Base-by-base conservation (phyloP, 148 eudicot species). In the Drosera capensis region DNA sequence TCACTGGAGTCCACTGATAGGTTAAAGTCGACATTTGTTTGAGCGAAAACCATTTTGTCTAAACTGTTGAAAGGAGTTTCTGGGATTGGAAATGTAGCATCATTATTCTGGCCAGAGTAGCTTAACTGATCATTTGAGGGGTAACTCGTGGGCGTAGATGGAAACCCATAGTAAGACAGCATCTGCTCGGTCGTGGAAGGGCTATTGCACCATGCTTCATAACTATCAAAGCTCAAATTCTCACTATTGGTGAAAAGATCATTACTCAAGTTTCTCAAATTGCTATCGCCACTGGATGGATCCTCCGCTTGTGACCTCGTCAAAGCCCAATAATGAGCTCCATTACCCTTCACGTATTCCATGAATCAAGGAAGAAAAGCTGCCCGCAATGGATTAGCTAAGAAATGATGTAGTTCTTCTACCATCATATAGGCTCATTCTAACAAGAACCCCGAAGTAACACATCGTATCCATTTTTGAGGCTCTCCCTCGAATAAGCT, bases 141-240 rank as follows among this genome's bases (percentile, higher is more conserved):
- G 22, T 57, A 62, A 36, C 46, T 61, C 2, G 52, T 20, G 20
- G 75, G 50, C 14, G 66, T 18, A 6, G 82, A 64, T 1, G 71
- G 59, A 20, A 59, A 62, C 13, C 66, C 63, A 60, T 50, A 65
- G 36, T 79, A 59, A 11, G 71, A 65, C 47, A 84, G 63, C 75
- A 75, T 60, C 57, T 78, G 84, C 20, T 83, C 93, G 9, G 70
- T 56, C 9, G 66, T 17, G 8, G 71, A 62, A 15, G 94, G 92
- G 55, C 75, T 80, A 51, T 17, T 54, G 40, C 82, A 69, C 97
- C 97, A 88, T 55, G 78, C 92, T 46, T 65, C 61, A 75, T 57
- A 74, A 34, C 60, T 19, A 48, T 88, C 95, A 12, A 80, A 60
- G 48, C 54, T 68, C 80, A 76, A 69, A 44, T 71, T 45, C 21